Conservation (phyloP, 192 early-diverging fungal genomes). For the Thamnidium elegans region DNA sequence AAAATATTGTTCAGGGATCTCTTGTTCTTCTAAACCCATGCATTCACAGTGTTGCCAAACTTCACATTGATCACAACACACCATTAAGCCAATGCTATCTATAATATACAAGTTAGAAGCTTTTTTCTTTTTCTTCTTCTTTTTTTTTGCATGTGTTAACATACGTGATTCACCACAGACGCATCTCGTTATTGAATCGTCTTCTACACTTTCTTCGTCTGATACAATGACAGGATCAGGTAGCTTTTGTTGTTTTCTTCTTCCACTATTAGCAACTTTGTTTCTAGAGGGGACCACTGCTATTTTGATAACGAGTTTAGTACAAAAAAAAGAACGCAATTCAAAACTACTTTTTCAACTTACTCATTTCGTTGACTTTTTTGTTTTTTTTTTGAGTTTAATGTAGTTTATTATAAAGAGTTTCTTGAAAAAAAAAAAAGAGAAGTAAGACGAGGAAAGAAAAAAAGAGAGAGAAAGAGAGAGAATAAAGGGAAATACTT, state of each 20-base stretch:
- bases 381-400: background rate
- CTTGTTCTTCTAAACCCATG: conserved; percentile 73
- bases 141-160: too few species aligned
- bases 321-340: background rate
- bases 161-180: conserved; percentile 52
- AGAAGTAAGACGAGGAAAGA: too few species aligned
- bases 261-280: background rate
- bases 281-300: background rate
- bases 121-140: background rate
- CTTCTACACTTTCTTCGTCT: conserved; percentile 48
- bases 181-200: conserved; percentile 49
- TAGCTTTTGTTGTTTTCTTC: background rate
- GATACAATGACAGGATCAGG: conserved; percentile 18
- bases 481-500: background rate
- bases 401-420: background rate
- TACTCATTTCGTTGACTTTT: conserved; percentile 13
- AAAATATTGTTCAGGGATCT: conserved; percentile 88
- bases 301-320: background rate
- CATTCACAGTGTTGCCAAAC: conserved; percentile 97
- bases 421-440: too few species aligned
- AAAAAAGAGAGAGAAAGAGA: background rate
- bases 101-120: background rate
- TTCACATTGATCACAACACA: conserved; percentile 89
- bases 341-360: too few species aligned
- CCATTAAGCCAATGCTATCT: conserved; percentile 75